Conservation (phyloP, 257 asterid genomes). For the Cruciata laevipes region DNA sequence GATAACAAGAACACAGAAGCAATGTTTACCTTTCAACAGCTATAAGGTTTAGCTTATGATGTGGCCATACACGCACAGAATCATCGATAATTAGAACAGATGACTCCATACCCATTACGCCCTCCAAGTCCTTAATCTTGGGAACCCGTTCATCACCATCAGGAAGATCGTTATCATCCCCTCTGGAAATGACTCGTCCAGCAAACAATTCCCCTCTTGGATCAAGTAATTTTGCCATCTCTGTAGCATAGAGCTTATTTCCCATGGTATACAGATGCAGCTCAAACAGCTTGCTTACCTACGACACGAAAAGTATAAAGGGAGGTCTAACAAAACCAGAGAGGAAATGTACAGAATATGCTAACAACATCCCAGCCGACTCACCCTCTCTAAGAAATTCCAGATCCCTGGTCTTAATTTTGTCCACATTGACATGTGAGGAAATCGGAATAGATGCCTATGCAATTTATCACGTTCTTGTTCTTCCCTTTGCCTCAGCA, state of each 20-base stretch:
- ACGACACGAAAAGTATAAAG: slow-evolving; percentile 15
- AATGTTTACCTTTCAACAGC: slow-evolving; percentile 75
- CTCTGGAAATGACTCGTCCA: slow-evolving; percentile 91
- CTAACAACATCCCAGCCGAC: not conserved
- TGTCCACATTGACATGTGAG: slow-evolving; percentile 99
- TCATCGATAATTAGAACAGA: slow-evolving; percentile 87
- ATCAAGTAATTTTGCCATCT: slow-evolving; percentile 98
- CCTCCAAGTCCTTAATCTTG: slow-evolving; percentile 87
- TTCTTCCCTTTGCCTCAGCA: slow-evolving; percentile 89
- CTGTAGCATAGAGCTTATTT: slow-evolving; percentile 92
- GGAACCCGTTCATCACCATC: slow-evolving; percentile 87
- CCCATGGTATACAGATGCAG: slow-evolving; percentile 98
- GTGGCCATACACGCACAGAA: slow-evolving; percentile 96
- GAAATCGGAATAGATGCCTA: slow-evolving; percentile 83
- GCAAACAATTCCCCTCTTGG: slow-evolving; percentile 92
- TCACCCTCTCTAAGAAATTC: slow-evolving; percentile 95
- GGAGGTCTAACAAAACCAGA: not conserved
- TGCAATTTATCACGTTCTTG: slow-evolving; percentile 80
- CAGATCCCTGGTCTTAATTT: slow-evolving; percentile 97
- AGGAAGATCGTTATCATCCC: slow-evolving; percentile 77
- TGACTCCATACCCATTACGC: slow-evolving; percentile 96
- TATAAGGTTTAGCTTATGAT: slow-evolving; percentile 73
- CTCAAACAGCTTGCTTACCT: slow-evolving; percentile 89
- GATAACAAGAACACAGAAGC: not conserved
- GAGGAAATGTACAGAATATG: not conserved